phyloP scores from a whole-genome alignment of 305 asterid species.

The Euphrasia arctica region DNA sequence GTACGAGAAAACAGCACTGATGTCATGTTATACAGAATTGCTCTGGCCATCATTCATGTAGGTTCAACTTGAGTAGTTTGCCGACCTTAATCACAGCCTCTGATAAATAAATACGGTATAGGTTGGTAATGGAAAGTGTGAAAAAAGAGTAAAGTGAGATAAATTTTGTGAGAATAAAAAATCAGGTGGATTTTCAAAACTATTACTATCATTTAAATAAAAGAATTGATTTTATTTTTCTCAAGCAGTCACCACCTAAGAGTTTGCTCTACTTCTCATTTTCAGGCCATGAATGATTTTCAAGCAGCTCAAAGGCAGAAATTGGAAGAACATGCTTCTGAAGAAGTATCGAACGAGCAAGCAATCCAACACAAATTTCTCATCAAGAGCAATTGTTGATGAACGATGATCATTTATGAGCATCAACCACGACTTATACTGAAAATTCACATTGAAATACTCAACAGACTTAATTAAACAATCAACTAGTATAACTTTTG shows the following conservation, averaged over 20 bases:
- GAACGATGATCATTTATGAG: too few relatives aligned
- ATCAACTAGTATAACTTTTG: too few relatives aligned
- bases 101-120: neutral
- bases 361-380: too few relatives aligned
- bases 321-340: slow-evolving; percentile 97
- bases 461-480: too few relatives aligned
- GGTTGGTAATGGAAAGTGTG: neutral
- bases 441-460: too few relatives aligned
- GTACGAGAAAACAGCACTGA: slow-evolving; percentile 98
- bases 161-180: neutral
- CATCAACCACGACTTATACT: too few relatives aligned
- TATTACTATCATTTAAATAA: neutral
- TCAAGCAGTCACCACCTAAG: too few relatives aligned
- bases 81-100: slow-evolving; percentile 17
- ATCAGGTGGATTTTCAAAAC: neutral
- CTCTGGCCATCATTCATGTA: slow-evolving; percentile 96
- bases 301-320: slow-evolving; percentile 91
- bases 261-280: slow-evolving; percentile 21
- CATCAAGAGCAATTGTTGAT: too few relatives aligned
- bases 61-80: slow-evolving; percentile 28
- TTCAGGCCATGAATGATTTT: slow-evolving; percentile 95
- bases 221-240: too few relatives aligned
- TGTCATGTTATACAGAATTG: slow-evolving; percentile 93
- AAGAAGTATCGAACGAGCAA: slow-evolving; percentile 9
- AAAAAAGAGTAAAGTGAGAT: neutral